Evolutionary conservation across 176 grass and related monocot genomes (phyloP).

Genomic region (Oryza meyeriana): DNA sequence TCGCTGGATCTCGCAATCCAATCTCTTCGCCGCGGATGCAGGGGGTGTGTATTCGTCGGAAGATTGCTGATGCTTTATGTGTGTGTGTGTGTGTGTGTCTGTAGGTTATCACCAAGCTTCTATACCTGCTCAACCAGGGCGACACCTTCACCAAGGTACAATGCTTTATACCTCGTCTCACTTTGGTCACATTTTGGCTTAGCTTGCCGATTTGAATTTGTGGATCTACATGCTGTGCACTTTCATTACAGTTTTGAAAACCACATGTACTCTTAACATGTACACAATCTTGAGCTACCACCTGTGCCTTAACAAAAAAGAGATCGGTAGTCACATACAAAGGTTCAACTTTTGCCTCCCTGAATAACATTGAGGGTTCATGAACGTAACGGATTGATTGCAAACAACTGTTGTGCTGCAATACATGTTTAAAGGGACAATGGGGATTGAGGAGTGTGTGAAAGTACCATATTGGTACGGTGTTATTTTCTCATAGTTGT

Average conservation of each 20-base stretch:
- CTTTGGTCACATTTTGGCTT: background rate
- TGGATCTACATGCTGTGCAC: background rate
- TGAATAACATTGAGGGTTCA: background rate
- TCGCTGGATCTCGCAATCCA: background rate
- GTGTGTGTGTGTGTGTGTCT: background rate
- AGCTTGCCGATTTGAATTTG: background rate
- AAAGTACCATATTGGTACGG: background rate
- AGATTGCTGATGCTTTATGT: conserved; percentile 29
- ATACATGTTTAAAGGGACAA: background rate
- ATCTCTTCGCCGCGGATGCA: background rate
- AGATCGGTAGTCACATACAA: background rate
- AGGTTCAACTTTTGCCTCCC: background rate
- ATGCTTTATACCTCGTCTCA: background rate
- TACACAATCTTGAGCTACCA: background rate
- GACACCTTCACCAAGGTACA: conserved; percentile 94
- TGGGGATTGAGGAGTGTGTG: background rate
- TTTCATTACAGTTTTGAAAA: background rate
- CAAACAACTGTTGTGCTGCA: background rate
- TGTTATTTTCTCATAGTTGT: background rate
- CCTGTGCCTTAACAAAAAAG: background rate
- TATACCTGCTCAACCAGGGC: conserved; percentile 98
- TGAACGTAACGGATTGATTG: background rate
- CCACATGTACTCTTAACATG: background rate
- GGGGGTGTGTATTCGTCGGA: background rate
- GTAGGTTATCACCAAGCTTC: conserved; percentile 97